A percentile compares a stretch with the other conserved stretches of the same genome.
phyloP scores from a whole-genome alignment of 306 rosid species.

The Canavalia ensiformis region DNA sequence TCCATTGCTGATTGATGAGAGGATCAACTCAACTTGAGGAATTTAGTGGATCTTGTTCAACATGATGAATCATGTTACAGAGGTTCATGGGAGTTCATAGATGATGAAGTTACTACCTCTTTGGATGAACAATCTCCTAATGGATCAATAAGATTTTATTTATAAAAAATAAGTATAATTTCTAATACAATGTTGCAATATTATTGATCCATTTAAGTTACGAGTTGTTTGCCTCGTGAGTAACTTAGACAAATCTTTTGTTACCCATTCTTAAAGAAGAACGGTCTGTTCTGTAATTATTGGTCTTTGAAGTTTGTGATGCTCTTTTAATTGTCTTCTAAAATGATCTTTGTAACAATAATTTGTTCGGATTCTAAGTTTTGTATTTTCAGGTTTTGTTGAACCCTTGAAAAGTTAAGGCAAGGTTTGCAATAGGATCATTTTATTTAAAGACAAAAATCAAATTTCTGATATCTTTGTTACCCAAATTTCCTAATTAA shows the following conservation, averaged over 20 bases:
- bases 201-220: too few relatives aligned
- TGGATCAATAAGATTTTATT: too few relatives aligned
- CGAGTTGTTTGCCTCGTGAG: too few relatives aligned
- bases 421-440: background rate
- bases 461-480: too few relatives aligned
- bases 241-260: too few relatives aligned
- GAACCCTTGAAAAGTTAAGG: background rate
- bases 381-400: slow-evolving; percentile 7
- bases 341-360: background rate
- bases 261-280: too few relatives aligned
- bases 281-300: slow-evolving; percentile 22
- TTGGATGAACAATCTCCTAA: too few relatives aligned
- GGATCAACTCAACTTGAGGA: slow-evolving; percentile 45
- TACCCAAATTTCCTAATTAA: background rate
- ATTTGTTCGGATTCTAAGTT: background rate
- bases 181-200: too few relatives aligned
- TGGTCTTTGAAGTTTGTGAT: slow-evolving; percentile 15
- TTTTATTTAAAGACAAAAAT: background rate
- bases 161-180: too few relatives aligned
- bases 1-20: slow-evolving; percentile 47
- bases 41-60: slow-evolving; percentile 22
- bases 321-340: slow-evolving; percentile 32
- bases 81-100: slow-evolving; percentile 2
- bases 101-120: background rate
- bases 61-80: slow-evolving; percentile 14